Evolutionary conservation across 2,329 filamentous ascomycete species (phyloP), one percentile per base, ranked within the genome.

Genomic region (Claviceps pazoutovae): DNA sequence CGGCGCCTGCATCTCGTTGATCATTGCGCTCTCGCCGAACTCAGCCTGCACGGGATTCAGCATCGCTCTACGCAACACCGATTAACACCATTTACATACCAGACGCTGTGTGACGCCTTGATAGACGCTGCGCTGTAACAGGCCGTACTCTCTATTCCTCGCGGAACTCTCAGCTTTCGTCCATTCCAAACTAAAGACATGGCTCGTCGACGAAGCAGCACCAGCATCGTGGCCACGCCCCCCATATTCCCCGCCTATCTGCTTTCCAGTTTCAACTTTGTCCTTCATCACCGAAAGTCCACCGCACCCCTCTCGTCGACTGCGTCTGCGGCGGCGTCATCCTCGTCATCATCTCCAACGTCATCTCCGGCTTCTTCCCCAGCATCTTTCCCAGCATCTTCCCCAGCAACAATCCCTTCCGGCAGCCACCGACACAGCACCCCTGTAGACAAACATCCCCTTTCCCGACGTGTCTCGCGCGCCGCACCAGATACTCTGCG

Each of bases 401-500:
- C 65, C 41, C 46, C 59, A 2, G 51, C 51, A 51, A 62, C 62
- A 21, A 62, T 66, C 34, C 60, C 66, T 16, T 58, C 58, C 45
- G 61, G 49, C 53, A 62, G 61, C 39, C 57, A 56, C 16, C 59
- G 61, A 3, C 54, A 57, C n/a, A 52, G 56, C 49, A 53, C 41
- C 13, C 49, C 51, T 30, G 7, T 16, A 16, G n/a, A 34, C 14
- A 19, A 42, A 16, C 34, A 42, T n/a, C 14, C 34, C 17, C 43
- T n/a, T 17, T n/a, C 36, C 17, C 50, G 55, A 16, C 63, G 62
- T 38, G 65, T 81, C 6, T 58, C 66, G 17, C 72, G 71, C 53
- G 62, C 64, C 23, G 69, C 71, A 0, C 76, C 78, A 5, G 72
- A 79, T 59, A 80, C 76, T 1, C 66, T 84, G 48, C 74, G 78